These are phyloP conservation scores for Mucor piriformis DNA, from an alignment of 371 early-diverging fungal genomes.

Conservation along the genomic window DNA sequence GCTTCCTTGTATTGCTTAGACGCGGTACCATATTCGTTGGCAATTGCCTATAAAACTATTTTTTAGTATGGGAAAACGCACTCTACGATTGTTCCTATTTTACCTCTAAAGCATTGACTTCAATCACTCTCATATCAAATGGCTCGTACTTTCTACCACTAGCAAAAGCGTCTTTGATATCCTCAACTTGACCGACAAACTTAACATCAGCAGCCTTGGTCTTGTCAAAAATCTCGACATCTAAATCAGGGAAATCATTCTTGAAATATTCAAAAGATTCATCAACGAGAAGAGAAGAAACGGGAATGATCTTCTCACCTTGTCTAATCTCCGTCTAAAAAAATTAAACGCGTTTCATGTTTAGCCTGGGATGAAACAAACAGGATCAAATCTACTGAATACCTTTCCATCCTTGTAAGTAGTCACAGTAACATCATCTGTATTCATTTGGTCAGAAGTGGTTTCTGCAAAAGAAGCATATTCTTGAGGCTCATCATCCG, in stretches of 20 bases:
- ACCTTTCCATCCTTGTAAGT: conserved; percentile 16
- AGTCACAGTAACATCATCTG: conserved; percentile 13
- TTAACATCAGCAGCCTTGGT: conserved; percentile 18
- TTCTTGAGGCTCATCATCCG: conserved; percentile 32
- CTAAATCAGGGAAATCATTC: conserved; percentile 6
- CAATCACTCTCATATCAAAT: conserved; percentile 15
- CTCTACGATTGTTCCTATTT: not conserved
- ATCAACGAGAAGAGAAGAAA: not conserved
- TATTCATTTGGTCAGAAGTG: conserved; percentile 18
- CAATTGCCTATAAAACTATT: conserved; percentile 24
- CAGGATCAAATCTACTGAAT: no score
- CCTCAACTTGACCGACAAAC: conserved; percentile 22
- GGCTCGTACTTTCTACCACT: conserved; percentile 1
- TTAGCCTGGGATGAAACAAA: not conserved
- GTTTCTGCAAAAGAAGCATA: conserved; percentile 33
- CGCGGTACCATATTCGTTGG: conserved; percentile 33
- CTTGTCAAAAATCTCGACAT: conserved; percentile 9
- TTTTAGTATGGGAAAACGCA: no score
- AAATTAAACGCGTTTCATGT: conserved; percentile 9
- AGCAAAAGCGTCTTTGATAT: not conserved
- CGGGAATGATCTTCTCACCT: conserved; percentile 7
- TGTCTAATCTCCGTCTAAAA: conserved; percentile 14
- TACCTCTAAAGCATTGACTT: conserved; percentile 28
- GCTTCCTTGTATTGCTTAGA: conserved; percentile 43
- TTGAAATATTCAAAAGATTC: conserved; percentile 15